Evolutionary conservation across 306 rosid genomes (phyloP), one percentile per base, ranked within the genome.

Genomic region (Inga leiocalycina): DNA sequence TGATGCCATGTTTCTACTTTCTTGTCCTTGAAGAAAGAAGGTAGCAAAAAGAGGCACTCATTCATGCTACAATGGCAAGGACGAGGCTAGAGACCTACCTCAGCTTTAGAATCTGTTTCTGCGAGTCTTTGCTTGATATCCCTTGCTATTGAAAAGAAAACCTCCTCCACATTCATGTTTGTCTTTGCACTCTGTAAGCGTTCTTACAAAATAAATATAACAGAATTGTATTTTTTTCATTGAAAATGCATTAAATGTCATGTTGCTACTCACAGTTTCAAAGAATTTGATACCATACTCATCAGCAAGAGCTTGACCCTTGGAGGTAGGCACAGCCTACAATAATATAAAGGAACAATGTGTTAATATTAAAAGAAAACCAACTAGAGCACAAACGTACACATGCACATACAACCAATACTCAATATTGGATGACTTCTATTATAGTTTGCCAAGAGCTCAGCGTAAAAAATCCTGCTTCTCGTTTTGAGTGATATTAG

Each of bases 301-400:
- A 75, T 92, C 97, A 75, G 97, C 97, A 86, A 92, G 97, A 34
- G 97, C 97, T 88, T 92, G 94, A 86, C 97, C 97, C 80, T 85
- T 92, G 32, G 97, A 86, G 43, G 97, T 88, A 66, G 97, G 97
- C 78, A 91, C 93, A 27, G 93, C 94, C 94, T 93, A 81, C 30
- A 78, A 34, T 77, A 86, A 24, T 22, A 76, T 75, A 83, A 76
- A 78, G 34, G 80, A 79, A 62, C 0, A 39, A 17, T 20, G 49
- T 12, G 56, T 79, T 52, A 71, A 30, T 74, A 34, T 48, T 49
- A 67, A 74, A 77, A 15, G 65, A 71, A 67, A 32, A 71, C 8
- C 20, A 49, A 46, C 13, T 17, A 30, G 34, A 79, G 49, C 17
- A 75, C 15, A 71, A 37, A 80, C 30, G n/a, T 41, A 34, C 45